These are phyloP conservation scores for Fusarium domesticum DNA, from an alignment of 2,329 filamentous ascomycete species.

Conservation along the genomic window DNA sequence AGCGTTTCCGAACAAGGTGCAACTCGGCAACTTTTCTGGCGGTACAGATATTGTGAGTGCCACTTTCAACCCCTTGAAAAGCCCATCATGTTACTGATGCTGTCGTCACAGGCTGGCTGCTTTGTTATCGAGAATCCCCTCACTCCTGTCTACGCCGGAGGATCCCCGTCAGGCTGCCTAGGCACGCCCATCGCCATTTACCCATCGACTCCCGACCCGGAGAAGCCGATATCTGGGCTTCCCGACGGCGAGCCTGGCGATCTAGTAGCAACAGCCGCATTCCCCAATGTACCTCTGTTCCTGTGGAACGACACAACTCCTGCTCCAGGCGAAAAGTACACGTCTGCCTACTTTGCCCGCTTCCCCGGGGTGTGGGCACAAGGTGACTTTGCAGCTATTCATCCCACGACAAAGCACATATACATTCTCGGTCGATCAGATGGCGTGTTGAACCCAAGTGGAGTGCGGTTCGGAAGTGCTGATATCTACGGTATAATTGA, in stretches of 20 bases:
- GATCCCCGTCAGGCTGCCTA: conserved; percentile 49
- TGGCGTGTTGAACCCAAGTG: conserved; percentile 75
- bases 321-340: conserved; percentile 55
- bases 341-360: conserved; percentile 58
- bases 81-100: neutral
- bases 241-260: conserved; percentile 66
- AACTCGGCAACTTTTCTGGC: conserved; percentile 71
- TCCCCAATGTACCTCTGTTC: conserved; percentile 71
- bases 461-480: conserved; percentile 74
- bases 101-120: conserved; percentile 47
- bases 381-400: conserved; percentile 72
- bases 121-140: conserved; percentile 66
- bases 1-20: conserved; percentile 64
- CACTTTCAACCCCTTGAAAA: neutral
- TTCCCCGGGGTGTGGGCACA: conserved; percentile 75
- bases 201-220: conserved; percentile 49
- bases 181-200: conserved; percentile 56
- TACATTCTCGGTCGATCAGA: conserved; percentile 70
- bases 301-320: conserved; percentile 58
- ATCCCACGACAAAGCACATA: conserved; percentile 64
- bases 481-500: conserved; percentile 78
- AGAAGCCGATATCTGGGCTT: conserved; percentile 42
- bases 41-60: conserved; percentile 68
- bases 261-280: conserved; percentile 65
- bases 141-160: conserved; percentile 60